A percentile compares a stretch with the other conserved stretches of the same genome.
These are phyloP conservation scores for Leishmania tropica DNA, from an alignment of 208 protist species.

Conservation along the genomic window DNA sequence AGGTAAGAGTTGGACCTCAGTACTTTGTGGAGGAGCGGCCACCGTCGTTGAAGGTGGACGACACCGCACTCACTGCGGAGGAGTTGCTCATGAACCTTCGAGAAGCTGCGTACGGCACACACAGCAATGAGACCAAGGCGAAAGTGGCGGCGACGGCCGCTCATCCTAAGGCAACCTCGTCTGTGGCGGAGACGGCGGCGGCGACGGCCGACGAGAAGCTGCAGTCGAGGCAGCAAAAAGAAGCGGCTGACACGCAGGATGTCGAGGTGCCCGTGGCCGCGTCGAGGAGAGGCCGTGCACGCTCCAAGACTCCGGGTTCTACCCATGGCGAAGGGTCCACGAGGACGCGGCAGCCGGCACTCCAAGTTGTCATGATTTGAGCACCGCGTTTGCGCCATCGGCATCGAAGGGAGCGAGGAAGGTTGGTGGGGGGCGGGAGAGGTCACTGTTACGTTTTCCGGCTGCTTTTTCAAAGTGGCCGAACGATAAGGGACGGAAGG, in stretches of 20 bases:
- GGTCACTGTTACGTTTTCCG: background rate
- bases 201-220: background rate
- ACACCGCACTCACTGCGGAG: constrained; percentile 2
- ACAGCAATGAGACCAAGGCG: background rate
- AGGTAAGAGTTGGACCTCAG: background rate
- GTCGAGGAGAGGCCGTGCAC: background rate
- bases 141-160: background rate
- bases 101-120: background rate
- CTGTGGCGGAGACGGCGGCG: background rate
- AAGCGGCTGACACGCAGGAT: background rate
- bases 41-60: constrained; percentile 6
- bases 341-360: background rate
- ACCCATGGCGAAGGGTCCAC: background rate
- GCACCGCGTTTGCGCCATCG: background rate
- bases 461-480: background rate
- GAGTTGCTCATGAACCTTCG: constrained; percentile 7
- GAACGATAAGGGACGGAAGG: background rate
- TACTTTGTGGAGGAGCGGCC: constrained; percentile 17
- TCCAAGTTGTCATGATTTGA: constrained; percentile 26
- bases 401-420: background rate
- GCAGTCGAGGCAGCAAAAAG: background rate
- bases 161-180: background rate
- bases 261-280: background rate
- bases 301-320: background rate
- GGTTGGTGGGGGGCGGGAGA: background rate